Base-by-base conservation (phyloP, 768 basidiomycete species). In the Dentipellis sp. region DNA sequence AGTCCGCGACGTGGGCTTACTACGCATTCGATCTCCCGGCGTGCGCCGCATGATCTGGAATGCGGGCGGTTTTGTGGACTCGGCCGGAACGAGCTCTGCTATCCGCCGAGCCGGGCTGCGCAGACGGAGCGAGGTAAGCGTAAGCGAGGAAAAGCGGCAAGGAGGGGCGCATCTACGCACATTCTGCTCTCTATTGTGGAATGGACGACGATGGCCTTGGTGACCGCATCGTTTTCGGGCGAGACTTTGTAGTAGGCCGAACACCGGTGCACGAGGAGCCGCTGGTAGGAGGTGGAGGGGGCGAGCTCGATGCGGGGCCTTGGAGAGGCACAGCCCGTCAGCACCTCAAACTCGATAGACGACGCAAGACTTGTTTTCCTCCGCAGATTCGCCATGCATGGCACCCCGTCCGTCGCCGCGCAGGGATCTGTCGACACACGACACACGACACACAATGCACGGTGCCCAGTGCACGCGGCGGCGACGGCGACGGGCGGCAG, bases 21-120 rank as follows among this genome's bases (percentile, higher is more conserved):
- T 80, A 54, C 74, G 69, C 53, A 78, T 71, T 42, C 82, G 79
- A 59, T 84, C 82, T n/a, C 70, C 67, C 12, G 65, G 67, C 19
- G 77, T 72, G 62, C 91, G 79, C 46, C 84, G 82, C 89, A 93
- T 93, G 63, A 93, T 93, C 77, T 91, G 87, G 64, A 93, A 86
- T 17, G 89, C 78, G n/a, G 86, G 88, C 35, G 84, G 84, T 0
- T 82, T 66, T 4, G 82, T 70, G 16, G 80, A 75, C 65, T 91
- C 89, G 4, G 81, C 75, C 21, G 91, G 91, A 8, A 91, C 87
- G 21, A 93, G 79, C 50, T 91, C 91, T 57, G 77, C 77, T 53
- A 93, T 75, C 54, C 86, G 77, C 45, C 86, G 80, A 36, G 72
- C 52, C 60, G 91, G 91, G 60, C 91, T 93, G 61, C 11, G 60